Percentiles rank a stretch among this genome's conserved stretches.
Conservation (phyloP, 1,139 yeast genomes). For the Scheffersomyces illinoinensis region DNA sequence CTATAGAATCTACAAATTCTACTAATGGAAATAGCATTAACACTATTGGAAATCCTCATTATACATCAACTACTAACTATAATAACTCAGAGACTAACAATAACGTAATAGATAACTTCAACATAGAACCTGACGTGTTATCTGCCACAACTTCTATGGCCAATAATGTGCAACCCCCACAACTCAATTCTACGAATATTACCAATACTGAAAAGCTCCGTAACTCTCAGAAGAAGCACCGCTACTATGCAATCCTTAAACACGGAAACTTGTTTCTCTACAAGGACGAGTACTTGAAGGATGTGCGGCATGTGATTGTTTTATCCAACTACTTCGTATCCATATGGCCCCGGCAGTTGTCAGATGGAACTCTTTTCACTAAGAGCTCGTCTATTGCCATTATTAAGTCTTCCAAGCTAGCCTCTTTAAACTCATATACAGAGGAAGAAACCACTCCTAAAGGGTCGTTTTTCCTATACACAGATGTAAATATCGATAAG, state of each 20-base stretch:
- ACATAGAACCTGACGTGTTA: background rate
- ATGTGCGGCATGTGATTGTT: constrained; percentile 79
- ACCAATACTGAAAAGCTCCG: constrained; percentile 10
- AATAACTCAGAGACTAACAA: constrained; percentile 8
- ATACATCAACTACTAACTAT: constrained; percentile 1
- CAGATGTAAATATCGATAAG: constrained; percentile 75
- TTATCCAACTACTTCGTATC: constrained; percentile 68
- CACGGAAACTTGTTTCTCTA: constrained; percentile 87
- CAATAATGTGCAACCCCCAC: background rate
- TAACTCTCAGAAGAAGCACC: constrained; percentile 49
- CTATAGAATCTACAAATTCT: background rate
- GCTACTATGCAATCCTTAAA: constrained; percentile 67
- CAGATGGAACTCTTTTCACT: constrained; percentile 78
- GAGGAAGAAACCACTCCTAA: constrained; percentile 34
- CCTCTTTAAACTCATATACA: background rate
- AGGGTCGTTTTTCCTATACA: constrained; percentile 69
- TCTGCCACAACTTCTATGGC: background rate
- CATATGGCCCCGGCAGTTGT: constrained; percentile 79
- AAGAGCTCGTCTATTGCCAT: constrained; percentile 79
- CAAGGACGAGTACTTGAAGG: constrained; percentile 62
- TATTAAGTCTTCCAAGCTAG: constrained; percentile 28
- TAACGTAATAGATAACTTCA: constrained; percentile 7
- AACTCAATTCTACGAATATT: background rate
- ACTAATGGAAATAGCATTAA: background rate
- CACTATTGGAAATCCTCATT: background rate